Percentiles rank a stretch among this genome's conserved stretches.
phyloP scores from a whole-genome alignment of 2,329 filamentous ascomycete species.

The Graphium sp. region DNA sequence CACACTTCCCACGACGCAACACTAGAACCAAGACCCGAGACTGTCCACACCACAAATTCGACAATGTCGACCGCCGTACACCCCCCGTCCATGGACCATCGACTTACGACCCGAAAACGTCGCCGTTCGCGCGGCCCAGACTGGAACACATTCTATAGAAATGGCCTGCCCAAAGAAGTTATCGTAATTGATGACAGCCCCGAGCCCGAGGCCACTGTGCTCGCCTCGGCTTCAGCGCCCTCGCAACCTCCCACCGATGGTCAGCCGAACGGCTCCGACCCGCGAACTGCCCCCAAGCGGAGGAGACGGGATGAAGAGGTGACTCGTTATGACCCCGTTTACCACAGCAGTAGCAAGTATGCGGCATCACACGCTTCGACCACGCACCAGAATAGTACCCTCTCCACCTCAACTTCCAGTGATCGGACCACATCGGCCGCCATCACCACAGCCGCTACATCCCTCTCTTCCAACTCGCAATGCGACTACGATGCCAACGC shows the following conservation, averaged over 20 bases:
- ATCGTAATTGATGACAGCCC: constrained; percentile 71
- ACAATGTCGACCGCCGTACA: constrained; percentile 6
- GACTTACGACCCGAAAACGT: constrained; percentile 29
- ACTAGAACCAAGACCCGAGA: constrained; percentile 1
- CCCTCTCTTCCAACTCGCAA: constrained; percentile 42
- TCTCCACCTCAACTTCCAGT: constrained; percentile 56
- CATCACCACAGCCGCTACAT: constrained; percentile 81
- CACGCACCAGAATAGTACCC: constrained; percentile 48
- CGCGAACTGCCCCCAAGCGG: constrained; percentile 51
- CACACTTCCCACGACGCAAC: constrained; percentile 7
- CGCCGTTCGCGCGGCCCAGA: constrained; percentile 49
- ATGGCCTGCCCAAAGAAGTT: constrained; percentile 68
- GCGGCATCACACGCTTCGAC: constrained; percentile 57
- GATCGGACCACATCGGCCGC: constrained; percentile 68
- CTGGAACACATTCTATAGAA: constrained; percentile 70
- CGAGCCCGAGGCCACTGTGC: constrained; percentile 35
- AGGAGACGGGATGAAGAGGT: constrained; percentile 47
- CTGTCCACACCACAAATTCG: constrained; percentile 3
- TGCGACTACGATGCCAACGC: constrained; percentile 48
- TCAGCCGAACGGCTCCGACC: constrained; percentile 3
- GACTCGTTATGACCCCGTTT: constrained; percentile 41
- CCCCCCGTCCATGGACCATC: background rate
- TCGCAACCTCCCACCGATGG: constrained; percentile 7
- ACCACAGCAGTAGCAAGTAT: constrained; percentile 54
- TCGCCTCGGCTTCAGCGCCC: constrained; percentile 8